A percentile compares a stretch with the other conserved stretches of the same genome.
phyloP scores from a whole-genome alignment of 2,329 filamentous ascomycete genomes.

The Metarhizium robertsii region DNA sequence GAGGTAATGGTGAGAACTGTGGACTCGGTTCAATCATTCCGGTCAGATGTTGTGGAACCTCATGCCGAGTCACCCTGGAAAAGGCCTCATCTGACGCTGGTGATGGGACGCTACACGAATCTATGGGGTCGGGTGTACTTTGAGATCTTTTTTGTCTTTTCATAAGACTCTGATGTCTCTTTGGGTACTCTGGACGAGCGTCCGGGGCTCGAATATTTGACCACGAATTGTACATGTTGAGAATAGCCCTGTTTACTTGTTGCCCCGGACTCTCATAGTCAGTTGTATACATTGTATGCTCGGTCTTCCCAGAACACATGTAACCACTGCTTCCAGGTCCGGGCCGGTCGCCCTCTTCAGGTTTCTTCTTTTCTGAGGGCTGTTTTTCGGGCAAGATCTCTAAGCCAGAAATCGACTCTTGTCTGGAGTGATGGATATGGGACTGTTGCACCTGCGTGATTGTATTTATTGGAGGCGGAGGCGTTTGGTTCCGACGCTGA shows the following conservation, averaged over 20 bases:
- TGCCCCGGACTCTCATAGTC: neutral
- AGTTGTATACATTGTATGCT: neutral
- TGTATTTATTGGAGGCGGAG: constrained; percentile 3
- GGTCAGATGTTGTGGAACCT: neutral
- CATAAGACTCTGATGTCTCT: constrained; percentile 8
- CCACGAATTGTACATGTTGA: constrained; percentile 14
- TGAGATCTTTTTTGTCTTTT: constrained; percentile 18
- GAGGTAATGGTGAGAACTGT: constrained; percentile 32
- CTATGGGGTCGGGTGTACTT: constrained; percentile 15
- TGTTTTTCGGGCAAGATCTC: neutral
- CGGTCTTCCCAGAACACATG: neutral
- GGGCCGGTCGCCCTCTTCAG: neutral
- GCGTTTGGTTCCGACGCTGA: constrained; percentile 1
- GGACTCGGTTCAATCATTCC: constrained; percentile 10
- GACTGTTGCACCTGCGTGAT: constrained; percentile 2
- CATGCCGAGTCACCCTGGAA: neutral
- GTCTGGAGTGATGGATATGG: constrained; percentile 3
- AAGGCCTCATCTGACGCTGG: neutral
- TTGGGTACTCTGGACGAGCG: constrained; percentile 9
- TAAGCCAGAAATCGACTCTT: neutral
- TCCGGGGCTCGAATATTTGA: constrained; percentile 12
- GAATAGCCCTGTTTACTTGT: constrained; percentile 9
- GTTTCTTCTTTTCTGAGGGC: neutral
- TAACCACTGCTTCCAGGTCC: neutral
- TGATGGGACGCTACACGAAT: constrained; percentile 4